A percentile compares a stretch with the other conserved stretches of the same genome.
Evolutionary conservation across 2,329 filamentous ascomycete genomes (phyloP).

Genomic region (Aspergillus awamori): DNA sequence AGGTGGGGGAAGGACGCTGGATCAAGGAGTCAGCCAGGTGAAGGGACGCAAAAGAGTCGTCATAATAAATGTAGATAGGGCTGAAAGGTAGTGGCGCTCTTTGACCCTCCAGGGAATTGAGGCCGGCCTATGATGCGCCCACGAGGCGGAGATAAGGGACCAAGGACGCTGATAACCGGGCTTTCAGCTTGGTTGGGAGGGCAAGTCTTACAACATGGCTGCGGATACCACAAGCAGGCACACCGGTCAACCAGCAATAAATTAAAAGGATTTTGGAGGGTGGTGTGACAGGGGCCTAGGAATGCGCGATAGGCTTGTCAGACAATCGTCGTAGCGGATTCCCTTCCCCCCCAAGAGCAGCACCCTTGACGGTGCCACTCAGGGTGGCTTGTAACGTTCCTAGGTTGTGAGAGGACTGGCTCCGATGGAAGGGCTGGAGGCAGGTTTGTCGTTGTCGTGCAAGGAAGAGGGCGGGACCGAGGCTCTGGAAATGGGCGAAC

Average conservation of each 20-base stretch:
- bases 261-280: slow-evolving; percentile 2
- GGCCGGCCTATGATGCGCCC: background rate
- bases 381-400: slow-evolving; percentile 1
- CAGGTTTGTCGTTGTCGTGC: background rate
- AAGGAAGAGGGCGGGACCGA: background rate
- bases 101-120: background rate
- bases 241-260: slow-evolving; percentile 2
- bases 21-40: slow-evolving; percentile 19
- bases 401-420: background rate
- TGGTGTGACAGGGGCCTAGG: slow-evolving; percentile 5
- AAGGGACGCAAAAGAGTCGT: slow-evolving; percentile 12
- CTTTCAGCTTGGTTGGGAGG: background rate
- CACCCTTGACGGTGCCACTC: slow-evolving; percentile 20
- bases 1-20: slow-evolving; percentile 80
- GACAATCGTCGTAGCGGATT: slow-evolving; percentile 13
- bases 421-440: background rate
- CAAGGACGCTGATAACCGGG: background rate
- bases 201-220: slow-evolving; percentile 30
- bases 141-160: slow-evolving; percentile 11
- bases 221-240: slow-evolving; percentile 9
- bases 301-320: slow-evolving; percentile 14
- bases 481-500: background rate
- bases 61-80: background rate
- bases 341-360: slow-evolving; percentile 13
- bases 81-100: background rate